Percentiles rank a stretch among this genome's conserved stretches.
These are phyloP conservation scores for Malassezia pachydermatis DNA, from an alignment of 1,284 basidiomycete genomes.

Conservation along the genomic window DNA sequence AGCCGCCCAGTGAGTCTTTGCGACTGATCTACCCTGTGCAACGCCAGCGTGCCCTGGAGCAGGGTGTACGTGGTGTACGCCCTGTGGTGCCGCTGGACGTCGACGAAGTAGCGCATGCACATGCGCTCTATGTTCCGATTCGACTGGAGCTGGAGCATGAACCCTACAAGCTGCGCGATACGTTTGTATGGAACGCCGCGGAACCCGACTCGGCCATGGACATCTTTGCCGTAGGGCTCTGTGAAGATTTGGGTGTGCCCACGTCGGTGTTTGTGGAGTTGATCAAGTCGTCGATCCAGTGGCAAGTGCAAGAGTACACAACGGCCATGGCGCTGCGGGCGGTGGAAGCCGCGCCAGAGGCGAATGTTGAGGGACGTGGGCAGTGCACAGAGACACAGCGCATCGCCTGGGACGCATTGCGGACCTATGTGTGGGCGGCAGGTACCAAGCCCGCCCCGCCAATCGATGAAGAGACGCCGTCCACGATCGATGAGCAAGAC, in stretches of 20 bases:
- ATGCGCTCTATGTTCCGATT: slow-evolving; percentile 71
- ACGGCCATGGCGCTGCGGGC: slow-evolving; percentile 31
- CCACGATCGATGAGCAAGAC: background rate
- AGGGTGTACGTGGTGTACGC: slow-evolving; percentile 38
- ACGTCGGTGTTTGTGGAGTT: slow-evolving; percentile 58
- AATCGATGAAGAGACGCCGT: background rate
- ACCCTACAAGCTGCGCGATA: slow-evolving; percentile 82
- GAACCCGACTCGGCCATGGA: slow-evolving; percentile 82
- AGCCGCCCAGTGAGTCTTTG: slow-evolving; percentile 23
- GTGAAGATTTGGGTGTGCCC: slow-evolving; percentile 79
- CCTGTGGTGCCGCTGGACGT: slow-evolving; percentile 25
- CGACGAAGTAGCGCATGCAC: slow-evolving; percentile 54
- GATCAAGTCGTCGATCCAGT: slow-evolving; percentile 74
- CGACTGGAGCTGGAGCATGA: slow-evolving; percentile 85
- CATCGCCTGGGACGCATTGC: background rate
- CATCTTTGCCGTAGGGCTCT: slow-evolving; percentile 73
- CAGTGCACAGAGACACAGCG: slow-evolving; percentile 7
- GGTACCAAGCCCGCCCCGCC: background rate
- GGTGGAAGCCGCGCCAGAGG: background rate
- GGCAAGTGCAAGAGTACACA: slow-evolving; percentile 67
- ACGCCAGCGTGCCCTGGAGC: slow-evolving; percentile 55
- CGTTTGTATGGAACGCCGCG: slow-evolving; percentile 88
- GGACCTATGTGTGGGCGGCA: background rate
- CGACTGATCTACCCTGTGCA: slow-evolving; percentile 33
- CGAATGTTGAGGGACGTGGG: slow-evolving; percentile 4